Evolutionary conservation across 164 flowering plant species (phyloP).

Genomic region (Santalum album): DNA sequence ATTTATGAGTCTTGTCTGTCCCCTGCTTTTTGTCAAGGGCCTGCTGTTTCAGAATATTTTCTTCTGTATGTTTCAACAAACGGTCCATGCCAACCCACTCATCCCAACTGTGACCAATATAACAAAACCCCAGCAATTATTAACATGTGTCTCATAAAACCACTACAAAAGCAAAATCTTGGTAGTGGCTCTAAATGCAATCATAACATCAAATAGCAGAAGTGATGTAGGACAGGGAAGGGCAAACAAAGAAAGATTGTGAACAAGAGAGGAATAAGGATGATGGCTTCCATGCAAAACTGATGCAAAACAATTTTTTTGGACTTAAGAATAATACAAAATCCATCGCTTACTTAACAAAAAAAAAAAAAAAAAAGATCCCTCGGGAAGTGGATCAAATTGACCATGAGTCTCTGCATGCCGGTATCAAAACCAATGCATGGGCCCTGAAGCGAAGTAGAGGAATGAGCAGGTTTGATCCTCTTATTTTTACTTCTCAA

Average conservation of each 20-base stretch:
- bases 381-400: no score
- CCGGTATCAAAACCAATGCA: no score
- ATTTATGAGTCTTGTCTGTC: neutral
- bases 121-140: neutral
- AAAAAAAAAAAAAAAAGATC: no score
- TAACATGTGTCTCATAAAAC: neutral
- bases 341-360: no score
- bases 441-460: no score
- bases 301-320: no score
- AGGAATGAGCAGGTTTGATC: no score
- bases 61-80: conserved; percentile 2
- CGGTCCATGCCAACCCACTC: conserved; percentile 4
- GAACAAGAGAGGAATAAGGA: no score
- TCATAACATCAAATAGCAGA: neutral
- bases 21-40: conserved; percentile 1
- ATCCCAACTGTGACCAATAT: conserved; percentile 1
- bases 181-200: neutral
- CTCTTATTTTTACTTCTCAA: no score
- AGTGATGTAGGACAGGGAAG: conserved; percentile 5
- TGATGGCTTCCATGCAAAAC: no score
- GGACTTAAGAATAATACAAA: no score
- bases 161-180: neutral
- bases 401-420: no score
- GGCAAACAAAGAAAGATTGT: neutral
- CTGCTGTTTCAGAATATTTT: conserved; percentile 1